Evolutionary conservation across 1,139 yeast genomes (phyloP), one percentile per base, ranked within the genome.

Genomic region (Meyerozyma carpophila): DNA sequence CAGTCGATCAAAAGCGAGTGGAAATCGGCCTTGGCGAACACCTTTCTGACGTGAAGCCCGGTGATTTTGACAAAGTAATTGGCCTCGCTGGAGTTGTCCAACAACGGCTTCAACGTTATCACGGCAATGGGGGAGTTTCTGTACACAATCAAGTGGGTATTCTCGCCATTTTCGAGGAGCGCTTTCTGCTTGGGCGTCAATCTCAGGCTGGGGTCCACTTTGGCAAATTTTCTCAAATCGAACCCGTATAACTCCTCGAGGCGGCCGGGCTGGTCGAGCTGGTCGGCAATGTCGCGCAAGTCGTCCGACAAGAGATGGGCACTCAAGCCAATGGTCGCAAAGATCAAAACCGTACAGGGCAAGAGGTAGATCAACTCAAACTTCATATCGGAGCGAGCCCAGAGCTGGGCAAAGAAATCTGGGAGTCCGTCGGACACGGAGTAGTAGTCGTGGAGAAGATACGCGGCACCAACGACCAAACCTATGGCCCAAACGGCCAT

Each of bases 51-150:
- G 46, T 83, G 83, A 18, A 81, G 58, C 3, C 84, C 81, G 4
- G 79, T 69, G 44, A 84, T 75, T 43, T 69, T 70, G 47, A 80
- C 75, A 7, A 68, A 63, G 45, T 75, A 70, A 29, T 58, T 55
- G 20, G 71, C 63, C 32, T 64, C 70, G 9, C 64, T 60, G 2
- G 71, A 63, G 40, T 58, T 56, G 21, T 65, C 64, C n/a, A 61
- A 65, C 43, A 69, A 62, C 2, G 73, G 71, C 26, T 55, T 60
- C 43, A 73, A 57, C 3, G 82, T 64, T 20, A 76, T 65, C 37
- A 81, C 65, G 1, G 89, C 89, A 56, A 85, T 81, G 20, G 93
- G 90, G 2, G 82, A 70, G 24, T 75, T 78, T 55, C 90, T 75
- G 62, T 84, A 84, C 11, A 76, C 58, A 18, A 84, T 69, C 39